Percentiles rank a stretch among this genome's conserved stretches.
Evolutionary conservation across 2,329 filamentous ascomycete species (phyloP).

Genomic region (Botrytis sinoallii): DNA sequence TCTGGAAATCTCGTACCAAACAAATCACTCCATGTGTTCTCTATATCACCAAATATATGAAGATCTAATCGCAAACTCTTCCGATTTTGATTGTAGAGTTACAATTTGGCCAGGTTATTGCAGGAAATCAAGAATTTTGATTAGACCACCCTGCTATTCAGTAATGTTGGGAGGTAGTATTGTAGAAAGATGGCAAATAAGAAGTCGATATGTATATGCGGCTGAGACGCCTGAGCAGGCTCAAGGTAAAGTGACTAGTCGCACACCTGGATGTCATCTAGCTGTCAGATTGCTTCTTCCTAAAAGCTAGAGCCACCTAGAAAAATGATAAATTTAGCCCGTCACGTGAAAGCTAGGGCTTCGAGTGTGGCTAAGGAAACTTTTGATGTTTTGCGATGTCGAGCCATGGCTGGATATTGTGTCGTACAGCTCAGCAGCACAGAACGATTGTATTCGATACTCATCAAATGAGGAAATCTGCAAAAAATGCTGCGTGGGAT

Average conservation of each 20-base stretch:
- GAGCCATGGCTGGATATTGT: too few species aligned
- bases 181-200: not conserved
- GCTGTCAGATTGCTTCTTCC: not conserved
- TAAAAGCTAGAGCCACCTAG: not conserved
- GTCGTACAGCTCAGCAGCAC: too few species aligned
- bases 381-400: too few species aligned
- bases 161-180: not conserved
- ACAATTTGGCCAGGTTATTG: not conserved
- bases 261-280: not conserved
- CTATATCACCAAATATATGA: not conserved
- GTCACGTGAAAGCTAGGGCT: too few species aligned
- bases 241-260: not conserved
- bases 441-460: not conserved
- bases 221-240: not conserved
- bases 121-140: too few species aligned
- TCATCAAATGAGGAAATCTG: not conserved
- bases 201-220: not conserved
- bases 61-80: not conserved
- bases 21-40: not conserved
- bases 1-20: not conserved
- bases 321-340: not conserved
- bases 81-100: not conserved
- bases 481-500: too few species aligned
- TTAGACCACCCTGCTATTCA: not conserved
- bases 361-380: too few species aligned